A percentile compares a stretch with the other conserved stretches of the same genome.
phyloP scores from a whole-genome alignment of 129 eudicot species.

The Deinandra increscens region DNA sequence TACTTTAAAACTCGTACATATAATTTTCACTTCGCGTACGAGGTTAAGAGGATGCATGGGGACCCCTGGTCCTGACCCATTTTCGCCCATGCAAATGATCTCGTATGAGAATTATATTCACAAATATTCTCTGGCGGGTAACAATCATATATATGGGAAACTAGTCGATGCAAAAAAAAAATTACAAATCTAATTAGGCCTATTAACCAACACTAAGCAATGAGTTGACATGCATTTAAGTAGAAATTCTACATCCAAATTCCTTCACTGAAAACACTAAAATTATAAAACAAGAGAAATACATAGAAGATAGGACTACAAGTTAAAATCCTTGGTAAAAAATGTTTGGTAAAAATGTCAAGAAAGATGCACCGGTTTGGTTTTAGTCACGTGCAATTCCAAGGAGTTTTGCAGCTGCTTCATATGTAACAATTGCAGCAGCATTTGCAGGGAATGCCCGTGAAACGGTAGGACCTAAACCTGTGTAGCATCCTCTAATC shows the following conservation, averaged over 20 bases:
- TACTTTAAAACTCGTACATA: too few relatives aligned
- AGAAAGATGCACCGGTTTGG: conserved; percentile 17
- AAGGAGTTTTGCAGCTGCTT: conserved; percentile 66
- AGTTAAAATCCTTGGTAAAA: not conserved
- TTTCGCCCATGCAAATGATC: too few relatives aligned
- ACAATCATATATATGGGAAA: not conserved
- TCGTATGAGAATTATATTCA: too few relatives aligned
- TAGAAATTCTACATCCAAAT: conserved; percentile 14
- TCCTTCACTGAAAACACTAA: not conserved
- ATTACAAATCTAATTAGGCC: conserved; percentile 3
- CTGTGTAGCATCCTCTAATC: conserved; percentile 76
- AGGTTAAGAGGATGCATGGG: too few relatives aligned
- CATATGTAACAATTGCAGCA: conserved; percentile 95
- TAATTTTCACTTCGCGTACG: too few relatives aligned
- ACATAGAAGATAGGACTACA: conserved; percentile 12
- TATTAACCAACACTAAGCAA: not conserved
- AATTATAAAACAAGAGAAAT: not conserved
- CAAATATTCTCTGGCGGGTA: not conserved
- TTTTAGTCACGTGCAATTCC: conserved; percentile 64
- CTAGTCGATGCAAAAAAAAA: conserved; percentile 5
- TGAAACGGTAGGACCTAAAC: conserved; percentile 82
- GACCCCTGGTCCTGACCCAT: too few relatives aligned
- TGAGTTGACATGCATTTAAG: conserved; percentile 10
- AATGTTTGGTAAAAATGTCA: conserved; percentile 22
- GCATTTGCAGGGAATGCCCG: conserved; percentile 98